These are phyloP conservation scores for Pythium dissimile DNA, from an alignment of 352 stramenopile genomes.

Conservation along the genomic window DNA sequence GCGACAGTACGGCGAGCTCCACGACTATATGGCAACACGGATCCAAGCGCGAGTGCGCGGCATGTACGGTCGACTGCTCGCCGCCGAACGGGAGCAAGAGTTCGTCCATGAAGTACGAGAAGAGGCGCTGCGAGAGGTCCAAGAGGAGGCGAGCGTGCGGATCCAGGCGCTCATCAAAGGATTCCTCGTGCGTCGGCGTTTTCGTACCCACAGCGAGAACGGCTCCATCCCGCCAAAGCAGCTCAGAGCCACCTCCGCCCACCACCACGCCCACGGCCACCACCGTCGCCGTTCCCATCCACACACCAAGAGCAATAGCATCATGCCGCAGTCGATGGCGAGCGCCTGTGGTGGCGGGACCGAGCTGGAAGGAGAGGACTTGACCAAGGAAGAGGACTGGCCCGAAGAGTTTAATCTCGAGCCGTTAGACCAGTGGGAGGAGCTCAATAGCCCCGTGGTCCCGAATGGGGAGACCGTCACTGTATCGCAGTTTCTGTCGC, in stretches of 20 bases:
- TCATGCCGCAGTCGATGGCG: conserved; percentile 5
- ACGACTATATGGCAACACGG: conserved; percentile 30
- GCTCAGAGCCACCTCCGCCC: background rate
- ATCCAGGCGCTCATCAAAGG: conserved; percentile 46
- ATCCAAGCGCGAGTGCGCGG: conserved; percentile 42
- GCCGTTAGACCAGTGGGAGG: conserved; percentile 41
- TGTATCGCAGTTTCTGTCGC: conserved; percentile 33
- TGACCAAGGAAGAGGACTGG: conserved; percentile 35
- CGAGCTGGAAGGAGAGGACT: background rate
- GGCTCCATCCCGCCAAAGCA: background rate
- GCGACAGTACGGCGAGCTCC: conserved; percentile 7
- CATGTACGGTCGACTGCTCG: conserved; percentile 22
- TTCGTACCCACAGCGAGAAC: background rate
- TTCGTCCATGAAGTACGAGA: conserved; percentile 36
- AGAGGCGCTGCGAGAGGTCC: conserved; percentile 37
- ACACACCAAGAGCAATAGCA: conserved; percentile 11
- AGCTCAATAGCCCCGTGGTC: conserved; percentile 33
- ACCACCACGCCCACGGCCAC: background rate
- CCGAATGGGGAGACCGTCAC: conserved; percentile 29
- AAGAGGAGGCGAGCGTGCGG: conserved; percentile 21
- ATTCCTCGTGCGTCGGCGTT: conserved; percentile 19
- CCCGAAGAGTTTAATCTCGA: conserved; percentile 55
- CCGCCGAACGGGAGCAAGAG: conserved; percentile 14
- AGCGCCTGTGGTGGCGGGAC: background rate
- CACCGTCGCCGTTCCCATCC: background rate